Conservation (phyloP, 352 stramenopile species). For the Peronospora belbahrii region DNA sequence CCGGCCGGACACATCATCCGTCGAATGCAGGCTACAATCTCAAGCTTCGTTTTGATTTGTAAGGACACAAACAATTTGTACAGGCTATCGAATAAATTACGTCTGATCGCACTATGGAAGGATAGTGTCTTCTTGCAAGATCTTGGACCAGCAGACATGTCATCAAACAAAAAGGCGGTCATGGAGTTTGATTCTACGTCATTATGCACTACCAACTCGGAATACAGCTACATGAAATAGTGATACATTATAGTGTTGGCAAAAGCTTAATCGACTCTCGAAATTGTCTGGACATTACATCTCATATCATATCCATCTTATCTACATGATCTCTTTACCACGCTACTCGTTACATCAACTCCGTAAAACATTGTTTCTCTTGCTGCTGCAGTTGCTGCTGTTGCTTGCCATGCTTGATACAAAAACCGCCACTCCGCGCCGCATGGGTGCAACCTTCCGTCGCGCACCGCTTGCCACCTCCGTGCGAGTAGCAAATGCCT, state of each 20-base stretch:
- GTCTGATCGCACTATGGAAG: constrained; percentile 35
- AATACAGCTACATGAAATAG: constrained; percentile 1
- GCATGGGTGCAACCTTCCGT: constrained; percentile 68
- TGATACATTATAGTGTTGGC: constrained; percentile 24
- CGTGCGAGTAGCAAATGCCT: constrained; percentile 80
- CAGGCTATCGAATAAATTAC: constrained; percentile 22
- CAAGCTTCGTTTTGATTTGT: no score
- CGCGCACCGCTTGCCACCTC: constrained; percentile 74
- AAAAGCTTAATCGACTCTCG: constrained; percentile 1
- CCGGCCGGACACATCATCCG: constrained; percentile 16
- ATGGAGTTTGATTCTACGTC: not conserved
- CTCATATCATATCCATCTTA: constrained; percentile 24
- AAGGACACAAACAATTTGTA: no score
- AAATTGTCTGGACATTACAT: constrained; percentile 17
- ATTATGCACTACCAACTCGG: not conserved
- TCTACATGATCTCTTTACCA: constrained; percentile 9
- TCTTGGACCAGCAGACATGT: constrained; percentile 8
- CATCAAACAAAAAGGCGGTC: constrained; percentile 7
- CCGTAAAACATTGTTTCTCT: constrained; percentile 5
- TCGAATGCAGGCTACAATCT: constrained; percentile 32
- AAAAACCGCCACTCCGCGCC: constrained; percentile 70
- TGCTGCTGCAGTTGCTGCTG: constrained; percentile 25
- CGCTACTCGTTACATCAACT: constrained; percentile 12
- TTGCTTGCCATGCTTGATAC: constrained; percentile 80
- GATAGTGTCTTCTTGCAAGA: constrained; percentile 13